Evolutionary conservation across 345 rosid species (phyloP), one percentile per base, ranked within the genome.

Genomic region (Tarenaya hassleriana): DNA sequence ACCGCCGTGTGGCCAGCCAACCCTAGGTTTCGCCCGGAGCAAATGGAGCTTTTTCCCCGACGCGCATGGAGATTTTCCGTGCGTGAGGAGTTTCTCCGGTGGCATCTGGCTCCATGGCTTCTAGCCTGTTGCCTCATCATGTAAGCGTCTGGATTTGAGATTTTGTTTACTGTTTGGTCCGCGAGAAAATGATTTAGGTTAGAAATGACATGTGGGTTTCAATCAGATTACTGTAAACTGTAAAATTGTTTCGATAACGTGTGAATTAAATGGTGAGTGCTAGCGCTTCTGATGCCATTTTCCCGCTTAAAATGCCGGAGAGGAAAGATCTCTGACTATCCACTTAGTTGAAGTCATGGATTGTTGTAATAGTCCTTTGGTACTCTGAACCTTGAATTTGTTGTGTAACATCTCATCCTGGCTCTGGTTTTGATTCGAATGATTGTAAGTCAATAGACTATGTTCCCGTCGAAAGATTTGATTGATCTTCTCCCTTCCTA

Each of bases 131-230:
- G 52, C 57, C 74, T 51, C 58, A 47, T 15, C 73, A 69, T 40
- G 87, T 85, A 69, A 69, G 78, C 44, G 56, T 20, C 42, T 2
- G 1, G 12, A 40, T n/a, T 52, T 9, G 49, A 37, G 38, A 38
- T 11, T 57, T 44, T 13, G 18, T 16, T 43, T 9, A 27, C 18
- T 49, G 19, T 55, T 58, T 44, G 60, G 12, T 54, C 39, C 20
- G 45, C 47, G 32, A 52, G 49, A 32, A 29, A 17, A 31, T 50
- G 56, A 38, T 3, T 35, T 21, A 1, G 17, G 17, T 15, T 43
- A n/a, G 16, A 51, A 44, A 17, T 50, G 47, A 38, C 16, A 24
- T 14, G 41, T 38, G 19, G 16, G 41, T 33, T 38, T 13, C 27
- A 33, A 27, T 39, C 1, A 13, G 42, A 39, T 1, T 39, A 24